Evolutionary conservation across 164 flowering plant genomes (phyloP).

Genomic region (Platanus orientalis): DNA sequence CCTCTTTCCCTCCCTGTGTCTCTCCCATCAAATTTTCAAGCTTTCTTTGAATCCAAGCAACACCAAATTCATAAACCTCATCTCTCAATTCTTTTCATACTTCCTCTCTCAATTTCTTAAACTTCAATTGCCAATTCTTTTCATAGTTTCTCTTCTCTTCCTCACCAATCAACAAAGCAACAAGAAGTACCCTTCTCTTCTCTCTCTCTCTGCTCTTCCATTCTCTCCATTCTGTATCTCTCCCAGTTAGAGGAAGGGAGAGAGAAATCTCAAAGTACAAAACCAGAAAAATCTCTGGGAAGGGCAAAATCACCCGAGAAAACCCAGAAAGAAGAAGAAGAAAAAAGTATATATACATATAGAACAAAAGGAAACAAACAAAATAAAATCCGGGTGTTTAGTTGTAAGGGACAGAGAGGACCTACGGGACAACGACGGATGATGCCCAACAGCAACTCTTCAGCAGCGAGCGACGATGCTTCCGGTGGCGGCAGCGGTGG

Average conservation of each 20-base stretch:
- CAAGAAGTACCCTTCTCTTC: too few relatives aligned
- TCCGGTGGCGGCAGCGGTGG: constrained; percentile 5
- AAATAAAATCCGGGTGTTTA: too few relatives aligned
- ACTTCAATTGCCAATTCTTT: too few relatives aligned
- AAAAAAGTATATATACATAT: too few relatives aligned
- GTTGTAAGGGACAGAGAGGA: constrained; percentile 1
- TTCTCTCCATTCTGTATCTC: constrained; percentile 3
- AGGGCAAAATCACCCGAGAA: background rate
- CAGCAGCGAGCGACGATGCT: constrained; percentile 5
- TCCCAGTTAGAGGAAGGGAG: constrained; percentile 11
- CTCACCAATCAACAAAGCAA: background rate
- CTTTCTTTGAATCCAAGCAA: background rate
- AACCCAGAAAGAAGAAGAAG: background rate
- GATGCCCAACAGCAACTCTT: constrained; percentile 5
- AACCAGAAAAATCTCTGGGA: background rate
- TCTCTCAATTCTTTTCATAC: background rate
- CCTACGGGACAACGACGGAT: background rate
- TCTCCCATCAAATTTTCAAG: too few relatives aligned
- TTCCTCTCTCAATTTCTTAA: too few relatives aligned
- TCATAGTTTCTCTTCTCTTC: too few relatives aligned
- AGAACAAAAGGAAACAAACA: background rate
- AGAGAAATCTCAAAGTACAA: constrained; percentile 8
- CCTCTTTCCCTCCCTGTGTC: too few relatives aligned
- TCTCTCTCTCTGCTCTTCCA: constrained; percentile 1
- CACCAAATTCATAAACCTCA: background rate